Percentiles rank a stretch among this genome's conserved stretches.
phyloP scores from a whole-genome alignment of 140 eudicot species.

The Oenanthe javanica region DNA sequence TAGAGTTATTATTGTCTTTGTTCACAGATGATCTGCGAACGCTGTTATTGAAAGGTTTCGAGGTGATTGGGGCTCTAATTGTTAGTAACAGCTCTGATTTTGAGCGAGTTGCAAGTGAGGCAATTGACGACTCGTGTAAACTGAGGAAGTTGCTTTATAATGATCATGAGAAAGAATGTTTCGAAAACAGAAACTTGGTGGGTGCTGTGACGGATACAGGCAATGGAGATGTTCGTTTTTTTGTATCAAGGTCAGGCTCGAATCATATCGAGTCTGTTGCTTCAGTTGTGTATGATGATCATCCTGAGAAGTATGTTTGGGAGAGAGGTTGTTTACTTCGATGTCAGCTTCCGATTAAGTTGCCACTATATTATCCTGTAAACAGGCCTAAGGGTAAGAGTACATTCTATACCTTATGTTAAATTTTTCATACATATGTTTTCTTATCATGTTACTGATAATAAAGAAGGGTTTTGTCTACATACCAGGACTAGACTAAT shows the following conservation, averaged over 20 bases:
- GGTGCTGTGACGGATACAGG: constrained; percentile 64
- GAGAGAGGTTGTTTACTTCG: constrained; percentile 70
- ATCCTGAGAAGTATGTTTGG: constrained; percentile 70
- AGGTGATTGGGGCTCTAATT: constrained; percentile 73
- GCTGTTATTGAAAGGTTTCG: constrained; percentile 70
- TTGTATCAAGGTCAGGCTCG: constrained; percentile 33
- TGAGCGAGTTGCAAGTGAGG: constrained; percentile 34
- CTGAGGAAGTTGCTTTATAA: constrained; percentile 41
- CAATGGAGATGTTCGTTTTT: constrained; percentile 42
- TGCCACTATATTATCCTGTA: constrained; percentile 62
- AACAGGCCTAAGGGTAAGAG: constrained; percentile 43
- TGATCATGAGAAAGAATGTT: constrained; percentile 9
- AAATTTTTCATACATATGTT: not conserved
- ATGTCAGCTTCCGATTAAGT: constrained; percentile 60
- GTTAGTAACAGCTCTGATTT: constrained; percentile 23
- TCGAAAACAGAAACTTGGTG: constrained; percentile 32
- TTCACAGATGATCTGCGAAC: no score
- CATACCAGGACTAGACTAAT: not conserved
- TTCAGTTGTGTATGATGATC: constrained; percentile 55
- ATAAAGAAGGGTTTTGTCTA: not conserved
- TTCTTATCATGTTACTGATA: not conserved
- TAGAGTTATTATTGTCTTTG: no score
- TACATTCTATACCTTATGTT: not conserved
- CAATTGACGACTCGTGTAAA: constrained; percentile 30
- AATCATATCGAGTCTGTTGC: constrained; percentile 25